phyloP scores from a whole-genome alignment of 2,329 filamentous ascomycete species.

The Didymella lethalis region DNA sequence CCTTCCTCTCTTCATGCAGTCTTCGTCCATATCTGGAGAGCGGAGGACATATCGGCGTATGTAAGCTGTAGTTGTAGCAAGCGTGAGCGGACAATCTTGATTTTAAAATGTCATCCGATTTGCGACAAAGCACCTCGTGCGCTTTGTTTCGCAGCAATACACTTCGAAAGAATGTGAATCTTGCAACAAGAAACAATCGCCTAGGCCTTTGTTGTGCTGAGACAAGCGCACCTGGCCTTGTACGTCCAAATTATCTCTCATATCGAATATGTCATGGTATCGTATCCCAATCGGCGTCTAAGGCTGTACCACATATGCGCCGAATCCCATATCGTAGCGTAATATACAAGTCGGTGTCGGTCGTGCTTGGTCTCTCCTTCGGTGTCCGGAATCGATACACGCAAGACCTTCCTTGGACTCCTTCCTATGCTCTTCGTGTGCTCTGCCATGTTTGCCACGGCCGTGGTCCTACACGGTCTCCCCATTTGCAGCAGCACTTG shows the following conservation, averaged over 20 bases:
- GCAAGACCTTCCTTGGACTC: neutral
- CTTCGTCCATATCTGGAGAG: constrained; percentile 1
- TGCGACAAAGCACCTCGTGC: constrained; percentile 9
- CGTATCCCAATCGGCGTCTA: neutral
- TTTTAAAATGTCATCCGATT: neutral
- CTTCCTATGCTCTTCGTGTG: neutral
- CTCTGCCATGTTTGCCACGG: neutral
- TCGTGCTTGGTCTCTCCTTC: neutral
- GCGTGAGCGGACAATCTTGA: neutral
- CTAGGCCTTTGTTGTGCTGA: neutral
- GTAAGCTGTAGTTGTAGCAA: neutral
- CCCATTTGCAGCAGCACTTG: constrained; percentile 14
- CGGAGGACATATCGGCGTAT: neutral
- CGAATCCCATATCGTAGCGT: constrained; percentile 2
- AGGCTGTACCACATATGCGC: neutral
- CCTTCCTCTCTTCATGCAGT: constrained; percentile 1
- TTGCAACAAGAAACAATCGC: neutral
- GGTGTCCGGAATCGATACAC: neutral
- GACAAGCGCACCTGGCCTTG: constrained; percentile 1
- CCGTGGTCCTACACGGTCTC: constrained; percentile 9
- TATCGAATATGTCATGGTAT: constrained; percentile 9
- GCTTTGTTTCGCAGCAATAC: constrained; percentile 5
- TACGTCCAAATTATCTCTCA: neutral
- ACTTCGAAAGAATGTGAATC: neutral
- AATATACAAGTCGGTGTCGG: constrained; percentile 4